Conservation (phyloP, 2,329 filamentous ascomycete species). For the Chaetothyriales sp. region DNA sequence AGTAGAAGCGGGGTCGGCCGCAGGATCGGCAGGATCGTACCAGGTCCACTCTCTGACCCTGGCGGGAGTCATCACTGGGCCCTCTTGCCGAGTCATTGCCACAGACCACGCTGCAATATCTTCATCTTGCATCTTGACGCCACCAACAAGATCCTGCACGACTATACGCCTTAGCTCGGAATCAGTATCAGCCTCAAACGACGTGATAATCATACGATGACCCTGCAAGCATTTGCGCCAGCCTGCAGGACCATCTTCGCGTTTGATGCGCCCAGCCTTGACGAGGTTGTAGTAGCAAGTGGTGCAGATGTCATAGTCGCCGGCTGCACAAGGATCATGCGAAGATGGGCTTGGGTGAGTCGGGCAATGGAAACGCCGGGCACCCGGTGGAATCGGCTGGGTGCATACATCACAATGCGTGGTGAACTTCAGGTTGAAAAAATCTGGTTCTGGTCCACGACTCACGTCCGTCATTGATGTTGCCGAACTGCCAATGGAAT, state of each 20-base stretch:
- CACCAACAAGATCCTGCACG: slow-evolving; percentile 63
- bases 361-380: slow-evolving; percentile 67
- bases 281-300: slow-evolving; percentile 62
- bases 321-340: slow-evolving; percentile 39
- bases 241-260: slow-evolving; percentile 62
- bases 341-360: slow-evolving; percentile 36
- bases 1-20: neutral
- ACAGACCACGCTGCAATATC: slow-evolving; percentile 24
- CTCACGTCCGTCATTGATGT: slow-evolving; percentile 16
- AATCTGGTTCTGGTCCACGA: slow-evolving; percentile 26
- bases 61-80: slow-evolving; percentile 3
- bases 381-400: slow-evolving; percentile 54
- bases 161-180: slow-evolving; percentile 56
- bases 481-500: slow-evolving; percentile 11
- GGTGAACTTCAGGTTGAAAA: slow-evolving; percentile 56
- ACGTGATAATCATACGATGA: slow-evolving; percentile 73
- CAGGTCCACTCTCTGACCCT: slow-evolving; percentile 15
- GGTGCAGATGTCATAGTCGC: slow-evolving; percentile 79
- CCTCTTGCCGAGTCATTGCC: slow-evolving; percentile 2
- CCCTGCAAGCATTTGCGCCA: slow-evolving; percentile 72
- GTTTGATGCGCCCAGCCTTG: slow-evolving; percentile 49
- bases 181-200: slow-evolving; percentile 52
- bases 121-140: slow-evolving; percentile 52
- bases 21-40: slow-evolving; percentile 16
- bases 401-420: slow-evolving; percentile 69